Conservation (phyloP, 495 filamentous ascomycete genomes). For the Aspergillus incahuasiensis region DNA sequence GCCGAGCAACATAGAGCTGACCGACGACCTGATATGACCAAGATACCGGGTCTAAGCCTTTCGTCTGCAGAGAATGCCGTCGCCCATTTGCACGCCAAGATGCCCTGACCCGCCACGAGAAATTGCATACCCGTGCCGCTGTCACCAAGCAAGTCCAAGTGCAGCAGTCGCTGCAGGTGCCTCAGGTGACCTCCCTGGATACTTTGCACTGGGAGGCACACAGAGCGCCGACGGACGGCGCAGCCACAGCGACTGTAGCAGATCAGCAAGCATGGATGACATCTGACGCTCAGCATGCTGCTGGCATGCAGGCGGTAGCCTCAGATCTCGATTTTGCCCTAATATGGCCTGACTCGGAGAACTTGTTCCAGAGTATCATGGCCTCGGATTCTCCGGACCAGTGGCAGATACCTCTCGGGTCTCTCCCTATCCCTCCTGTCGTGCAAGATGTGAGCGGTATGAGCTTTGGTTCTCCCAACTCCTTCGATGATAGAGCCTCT, state of each 20-base stretch:
- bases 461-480: constrained; percentile 32
- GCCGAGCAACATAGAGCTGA: neutral
- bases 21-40: constrained; percentile 17
- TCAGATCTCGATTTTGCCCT: constrained; percentile 41
- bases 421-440: constrained; percentile 36
- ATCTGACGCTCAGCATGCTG: constrained; percentile 15
- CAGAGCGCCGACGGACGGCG: constrained; percentile 21
- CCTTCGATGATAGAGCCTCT: constrained; percentile 35
- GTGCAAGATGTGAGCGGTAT: constrained; percentile 33
- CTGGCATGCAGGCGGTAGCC: constrained; percentile 23
- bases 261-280: constrained; percentile 29
- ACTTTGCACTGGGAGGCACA: constrained; percentile 26
- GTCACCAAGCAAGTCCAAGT: constrained; percentile 22
- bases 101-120: constrained; percentile 46
- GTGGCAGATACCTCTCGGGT: constrained; percentile 44
- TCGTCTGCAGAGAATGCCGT: constrained; percentile 38
- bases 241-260: constrained; percentile 22
- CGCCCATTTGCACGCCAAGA: constrained; percentile 45
- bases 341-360: constrained; percentile 47
- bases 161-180: constrained; percentile 15
- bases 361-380: constrained; percentile 45
- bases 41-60: constrained; percentile 47
- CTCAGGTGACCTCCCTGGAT: constrained; percentile 21
- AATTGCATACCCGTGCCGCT: constrained; percentile 36
- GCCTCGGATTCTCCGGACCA: constrained; percentile 39